Conservation (phyloP, 352 stramenopile species). For the Pelagophyceae sp. region DNA sequence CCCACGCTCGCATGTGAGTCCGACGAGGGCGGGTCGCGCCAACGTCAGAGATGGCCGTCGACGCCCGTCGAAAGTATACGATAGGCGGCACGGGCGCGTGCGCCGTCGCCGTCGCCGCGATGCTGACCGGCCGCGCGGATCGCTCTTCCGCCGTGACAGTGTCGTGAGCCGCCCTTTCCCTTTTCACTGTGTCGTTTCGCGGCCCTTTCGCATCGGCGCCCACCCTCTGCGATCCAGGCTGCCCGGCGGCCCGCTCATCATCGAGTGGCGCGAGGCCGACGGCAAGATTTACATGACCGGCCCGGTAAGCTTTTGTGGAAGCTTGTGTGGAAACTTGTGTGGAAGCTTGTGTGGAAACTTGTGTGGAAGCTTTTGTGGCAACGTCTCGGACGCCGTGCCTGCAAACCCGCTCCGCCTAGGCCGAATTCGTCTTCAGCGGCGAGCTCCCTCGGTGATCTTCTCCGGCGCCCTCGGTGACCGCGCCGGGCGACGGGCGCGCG, state of each 20-base stretch:
- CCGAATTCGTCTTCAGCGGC: constrained; percentile 15
- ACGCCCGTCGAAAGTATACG: no score
- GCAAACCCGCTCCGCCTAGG: neutral
- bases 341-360: neutral
- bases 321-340: neutral
- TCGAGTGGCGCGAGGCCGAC: constrained; percentile 65
- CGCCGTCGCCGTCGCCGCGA: constrained; percentile 57
- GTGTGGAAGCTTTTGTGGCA: neutral
- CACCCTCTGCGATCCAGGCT: constrained; percentile 46
- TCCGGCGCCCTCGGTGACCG: no score
- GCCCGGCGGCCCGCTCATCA: constrained; percentile 64
- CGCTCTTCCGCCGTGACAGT: constrained; percentile 47
- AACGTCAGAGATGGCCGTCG: no score
- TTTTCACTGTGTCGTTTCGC: neutral
- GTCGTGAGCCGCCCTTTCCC: no score
- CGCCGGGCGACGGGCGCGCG: no score
- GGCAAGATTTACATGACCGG: constrained; percentile 65
- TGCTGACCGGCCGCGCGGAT: constrained; percentile 42
- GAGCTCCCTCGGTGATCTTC: no score
- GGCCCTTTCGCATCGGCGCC: no score
- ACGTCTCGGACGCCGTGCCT: neutral
- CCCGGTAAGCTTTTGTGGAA: no score
- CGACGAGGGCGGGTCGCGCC: constrained; percentile 57
- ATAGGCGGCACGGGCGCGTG: constrained; percentile 66
- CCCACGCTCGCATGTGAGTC: neutral